Conservation (phyloP, 305 asterid genomes). For the Fraxinus floribunda region DNA sequence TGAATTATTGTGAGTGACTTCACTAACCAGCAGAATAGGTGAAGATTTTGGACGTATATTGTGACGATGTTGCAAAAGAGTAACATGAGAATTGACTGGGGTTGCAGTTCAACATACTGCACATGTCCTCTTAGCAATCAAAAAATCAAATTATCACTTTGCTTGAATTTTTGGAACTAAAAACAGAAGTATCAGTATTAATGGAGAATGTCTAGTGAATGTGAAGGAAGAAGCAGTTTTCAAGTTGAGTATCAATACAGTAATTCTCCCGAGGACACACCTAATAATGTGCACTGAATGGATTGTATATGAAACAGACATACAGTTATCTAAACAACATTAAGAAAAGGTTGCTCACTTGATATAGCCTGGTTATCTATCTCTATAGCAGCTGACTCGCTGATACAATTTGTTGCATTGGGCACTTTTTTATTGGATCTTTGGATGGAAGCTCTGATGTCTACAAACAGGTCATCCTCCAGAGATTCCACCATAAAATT, state of each 20-base stretch:
- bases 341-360: constrained; percentile 46
- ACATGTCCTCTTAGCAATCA: constrained; percentile 1
- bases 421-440: constrained; percentile 62
- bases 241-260: constrained; percentile 5
- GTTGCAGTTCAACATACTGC: not conserved
- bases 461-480: constrained; percentile 82
- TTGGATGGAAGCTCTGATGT: constrained; percentile 97
- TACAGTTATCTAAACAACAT: not conserved
- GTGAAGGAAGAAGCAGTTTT: not conserved
- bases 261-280: constrained; percentile 5
- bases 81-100: not conserved
- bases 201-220: not conserved
- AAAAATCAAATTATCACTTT: not conserved
- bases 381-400: constrained; percentile 32
- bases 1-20: not conserved
- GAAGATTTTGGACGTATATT: not conserved
- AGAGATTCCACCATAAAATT: constrained; percentile 59
- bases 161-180: not conserved
- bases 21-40: not conserved
- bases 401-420: constrained; percentile 31
- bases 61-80: not conserved
- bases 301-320: not conserved
- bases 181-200: not conserved
- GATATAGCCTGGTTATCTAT: constrained; percentile 39
- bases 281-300: not conserved